Percentiles rank a stretch among this genome's conserved stretches.
Conservation (phyloP, 2,329 filamentous ascomycete species). For the Truncatella angustata region DNA sequence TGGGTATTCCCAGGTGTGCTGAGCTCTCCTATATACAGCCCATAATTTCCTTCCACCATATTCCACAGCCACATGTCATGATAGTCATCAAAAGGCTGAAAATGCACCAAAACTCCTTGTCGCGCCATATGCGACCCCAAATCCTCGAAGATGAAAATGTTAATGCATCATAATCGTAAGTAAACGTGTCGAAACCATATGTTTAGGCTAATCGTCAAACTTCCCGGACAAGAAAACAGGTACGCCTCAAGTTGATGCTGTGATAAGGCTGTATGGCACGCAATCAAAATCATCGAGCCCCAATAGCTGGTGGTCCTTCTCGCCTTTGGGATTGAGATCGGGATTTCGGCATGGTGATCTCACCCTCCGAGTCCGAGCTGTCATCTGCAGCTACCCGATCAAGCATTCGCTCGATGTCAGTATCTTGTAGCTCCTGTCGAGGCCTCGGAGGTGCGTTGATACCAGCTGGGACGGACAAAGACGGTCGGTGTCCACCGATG, state of each 20-base stretch:
- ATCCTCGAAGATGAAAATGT: conserved; percentile 16
- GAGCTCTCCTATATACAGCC: neutral
- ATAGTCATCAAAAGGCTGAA: neutral
- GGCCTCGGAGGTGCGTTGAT: conserved; percentile 39
- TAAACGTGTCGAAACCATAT: neutral
- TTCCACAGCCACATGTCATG: neutral
- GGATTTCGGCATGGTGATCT: conserved; percentile 48
- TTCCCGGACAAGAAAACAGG: no score
- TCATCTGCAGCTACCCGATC: conserved; percentile 50
- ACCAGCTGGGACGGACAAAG: conserved; percentile 48
- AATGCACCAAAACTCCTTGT: conserved; percentile 1
- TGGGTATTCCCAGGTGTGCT: neutral
- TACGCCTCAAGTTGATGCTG: no score
- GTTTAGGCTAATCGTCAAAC: neutral
- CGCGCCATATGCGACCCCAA: conserved; percentile 1
- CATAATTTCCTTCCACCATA: neutral
- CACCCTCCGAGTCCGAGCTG: conserved; percentile 56
- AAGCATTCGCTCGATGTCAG: conserved; percentile 59
- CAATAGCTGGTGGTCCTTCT: neutral
- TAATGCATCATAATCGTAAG: conserved; percentile 14
- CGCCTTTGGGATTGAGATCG: no score
- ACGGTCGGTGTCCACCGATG: conserved; percentile 34
- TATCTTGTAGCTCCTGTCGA: conserved; percentile 45
- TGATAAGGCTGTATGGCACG: no score
- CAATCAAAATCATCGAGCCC: no score